Evolutionary conservation across 2,329 filamentous ascomycete genomes (phyloP).

Genomic region (Pochonia chlamydosporia): DNA sequence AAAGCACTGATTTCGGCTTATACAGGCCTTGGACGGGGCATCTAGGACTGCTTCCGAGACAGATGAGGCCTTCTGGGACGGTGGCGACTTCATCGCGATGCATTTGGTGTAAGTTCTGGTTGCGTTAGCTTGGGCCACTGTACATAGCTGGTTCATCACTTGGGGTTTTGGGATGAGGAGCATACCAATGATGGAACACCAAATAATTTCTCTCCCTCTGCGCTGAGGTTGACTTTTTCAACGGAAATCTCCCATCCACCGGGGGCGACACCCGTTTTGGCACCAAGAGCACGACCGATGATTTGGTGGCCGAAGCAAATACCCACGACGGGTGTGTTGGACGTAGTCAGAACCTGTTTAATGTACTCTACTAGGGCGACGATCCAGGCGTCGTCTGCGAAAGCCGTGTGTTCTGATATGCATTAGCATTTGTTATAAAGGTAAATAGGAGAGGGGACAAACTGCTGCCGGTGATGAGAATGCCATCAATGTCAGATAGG

Average conservation of each 20-base stretch:
- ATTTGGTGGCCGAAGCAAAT: slow-evolving; percentile 44
- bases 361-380: slow-evolving; percentile 30
- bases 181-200: slow-evolving; percentile 7
- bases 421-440: no score
- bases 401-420: slow-evolving; percentile 27
- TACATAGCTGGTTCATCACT: slow-evolving; percentile 11
- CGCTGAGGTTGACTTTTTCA: slow-evolving; percentile 28
- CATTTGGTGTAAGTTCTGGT: slow-evolving; percentile 34
- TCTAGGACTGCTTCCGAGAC: slow-evolving; percentile 29
- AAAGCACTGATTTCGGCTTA: slow-evolving; percentile 26
- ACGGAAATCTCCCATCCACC: slow-evolving; percentile 38
- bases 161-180: background rate
- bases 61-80: slow-evolving; percentile 28
- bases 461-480: slow-evolving; percentile 29
- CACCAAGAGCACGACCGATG: slow-evolving; percentile 33
- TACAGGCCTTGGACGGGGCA: slow-evolving; percentile 37
- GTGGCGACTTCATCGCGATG: slow-evolving; percentile 36
- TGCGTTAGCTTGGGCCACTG: slow-evolving; percentile 11
- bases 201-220: slow-evolving; percentile 30
- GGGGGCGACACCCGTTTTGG: slow-evolving; percentile 28
- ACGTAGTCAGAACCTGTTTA: slow-evolving; percentile 17
- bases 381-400: slow-evolving; percentile 35
- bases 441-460: slow-evolving; percentile 1
- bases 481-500: slow-evolving; percentile 20
- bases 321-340: slow-evolving; percentile 29